Base-by-base conservation (phyloP, 1,284 basidiomycete species). In the Fistulinella staudtii region DNA sequence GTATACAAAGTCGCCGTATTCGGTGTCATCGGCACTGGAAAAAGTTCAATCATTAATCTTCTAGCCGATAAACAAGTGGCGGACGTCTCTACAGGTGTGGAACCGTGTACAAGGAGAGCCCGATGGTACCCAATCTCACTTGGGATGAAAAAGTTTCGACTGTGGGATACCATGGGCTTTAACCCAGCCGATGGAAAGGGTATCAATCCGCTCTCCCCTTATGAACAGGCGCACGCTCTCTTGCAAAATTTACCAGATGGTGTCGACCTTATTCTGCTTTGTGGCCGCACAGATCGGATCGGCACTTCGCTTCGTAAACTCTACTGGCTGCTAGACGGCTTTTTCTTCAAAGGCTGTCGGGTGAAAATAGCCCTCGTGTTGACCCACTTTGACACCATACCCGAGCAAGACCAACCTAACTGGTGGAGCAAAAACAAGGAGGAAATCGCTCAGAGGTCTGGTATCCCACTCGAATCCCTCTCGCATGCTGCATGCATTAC, bases 361-460 rank as follows among this genome's bases (percentile, higher is more conserved):
- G 58, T 63, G 2, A 65, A 57, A n/a, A 57, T 71, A 41, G 65
- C 63, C 24, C 47, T 69, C 20, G 53, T 68, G 36, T 48, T 71
- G 21, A 72, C 70, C 23, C 60, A 68, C n/a, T 60, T 66, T 20
- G 71, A 58, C 42, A 60, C 33, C 4, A 40, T 46, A 4, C 39
- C 57, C 18, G 45, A 53, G 3, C 5, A 31, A 17, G 5, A 17
- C 5, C 30, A 10, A 17, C 15, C 30, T 17, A 23, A 41, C 8
- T 62, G 60, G 60, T 62, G 63, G 60, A 43, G 23, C 3, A 51
- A 50, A 42, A 65, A 65, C 33, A 41, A 25, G n/a, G 43, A 51
- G 28, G 18, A 8, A n/a, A 63, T 62, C 28, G 23, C 37, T 7
- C 30, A 55, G 24, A 51, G 4, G 14, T 45, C 13, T 34, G 20